These are phyloP conservation scores for Barnettozyma californica DNA, from an alignment of 805 yeast genomes.

Conservation along the genomic window DNA sequence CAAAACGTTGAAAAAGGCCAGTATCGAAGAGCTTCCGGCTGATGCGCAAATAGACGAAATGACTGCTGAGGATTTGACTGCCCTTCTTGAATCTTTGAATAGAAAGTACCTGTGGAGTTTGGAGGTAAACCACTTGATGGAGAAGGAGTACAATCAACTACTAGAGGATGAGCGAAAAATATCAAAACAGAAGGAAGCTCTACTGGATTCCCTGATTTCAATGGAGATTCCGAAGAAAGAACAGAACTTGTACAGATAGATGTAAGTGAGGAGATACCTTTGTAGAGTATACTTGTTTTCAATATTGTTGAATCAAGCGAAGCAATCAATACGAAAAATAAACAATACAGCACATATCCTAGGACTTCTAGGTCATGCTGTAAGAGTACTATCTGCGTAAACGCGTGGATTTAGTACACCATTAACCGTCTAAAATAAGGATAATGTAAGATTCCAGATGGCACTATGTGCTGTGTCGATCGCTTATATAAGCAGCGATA, in stretches of 20 bases:
- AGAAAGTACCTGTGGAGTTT: conserved; percentile 33
- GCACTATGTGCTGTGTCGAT: too few species aligned
- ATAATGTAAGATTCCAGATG: too few species aligned
- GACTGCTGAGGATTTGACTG: conserved; percentile 10
- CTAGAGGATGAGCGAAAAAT: conserved; percentile 30
- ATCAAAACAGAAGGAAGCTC: conserved; percentile 37
- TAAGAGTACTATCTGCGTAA: too few species aligned
- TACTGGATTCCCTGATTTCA: conserved; percentile 38
- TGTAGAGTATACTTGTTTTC: too few species aligned
- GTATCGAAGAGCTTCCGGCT: conserved; percentile 16
- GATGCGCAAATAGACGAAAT: conserved; percentile 5
- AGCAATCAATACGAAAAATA: too few species aligned
- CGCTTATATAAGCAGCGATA: background rate
- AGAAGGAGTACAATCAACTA: conserved; percentile 26
- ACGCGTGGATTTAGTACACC: too few species aligned
- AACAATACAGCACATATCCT: too few species aligned
- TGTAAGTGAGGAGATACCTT: background rate
- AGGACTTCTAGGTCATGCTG: too few species aligned
- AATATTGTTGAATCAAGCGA: too few species aligned
- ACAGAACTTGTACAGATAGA: background rate
- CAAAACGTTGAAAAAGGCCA: conserved; percentile 10
- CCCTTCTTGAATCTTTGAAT: conserved; percentile 27
- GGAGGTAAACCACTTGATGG: conserved; percentile 34
- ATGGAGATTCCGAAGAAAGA: conserved; percentile 23
- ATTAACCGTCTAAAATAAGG: too few species aligned